Evolutionary conservation across 1,284 basidiomycete genomes (phyloP).

Genomic region (Ceratobasidium sp.): DNA sequence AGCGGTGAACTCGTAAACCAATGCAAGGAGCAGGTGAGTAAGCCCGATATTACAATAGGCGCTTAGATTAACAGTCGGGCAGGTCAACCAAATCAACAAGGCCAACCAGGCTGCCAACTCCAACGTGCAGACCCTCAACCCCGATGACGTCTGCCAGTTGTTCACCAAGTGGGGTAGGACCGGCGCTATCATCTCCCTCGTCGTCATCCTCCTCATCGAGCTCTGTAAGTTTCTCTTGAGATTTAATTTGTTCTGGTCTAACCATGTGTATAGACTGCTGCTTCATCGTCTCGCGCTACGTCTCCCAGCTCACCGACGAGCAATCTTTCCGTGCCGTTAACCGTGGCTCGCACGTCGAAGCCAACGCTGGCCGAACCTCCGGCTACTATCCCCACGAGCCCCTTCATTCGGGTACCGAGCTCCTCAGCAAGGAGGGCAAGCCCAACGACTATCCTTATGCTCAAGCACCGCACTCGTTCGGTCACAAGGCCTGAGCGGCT

Average conservation of each 20-base stretch:
- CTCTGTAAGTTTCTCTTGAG: constrained; percentile 55
- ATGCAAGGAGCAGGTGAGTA: constrained; percentile 4
- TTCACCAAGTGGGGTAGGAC: constrained; percentile 51
- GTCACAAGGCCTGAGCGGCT: constrained; percentile 35
- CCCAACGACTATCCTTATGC: constrained; percentile 27
- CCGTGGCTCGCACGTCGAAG: constrained; percentile 11
- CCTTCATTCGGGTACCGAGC: constrained; percentile 31
- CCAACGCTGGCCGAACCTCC: constrained; percentile 10
- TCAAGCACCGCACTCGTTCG: constrained; percentile 32
- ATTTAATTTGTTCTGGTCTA: constrained; percentile 35
- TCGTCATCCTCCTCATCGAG: constrained; percentile 48
- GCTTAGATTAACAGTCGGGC: not conserved
- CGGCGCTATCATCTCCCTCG: constrained; percentile 52
- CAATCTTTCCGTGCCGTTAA: constrained; percentile 42
- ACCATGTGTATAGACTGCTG: constrained; percentile 59
- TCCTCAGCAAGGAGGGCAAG: constrained; percentile 11
- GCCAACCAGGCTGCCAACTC: not conserved
- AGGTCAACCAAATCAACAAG: not conserved
- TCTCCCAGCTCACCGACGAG: constrained; percentile 60
- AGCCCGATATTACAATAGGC: not conserved
- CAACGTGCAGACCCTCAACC: constrained; percentile 46
- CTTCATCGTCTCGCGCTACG: constrained; percentile 66
- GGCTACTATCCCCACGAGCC: constrained; percentile 42
- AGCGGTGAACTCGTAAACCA: constrained; percentile 48
- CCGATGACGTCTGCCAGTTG: constrained; percentile 55